Evolutionary conservation across 495 filamentous ascomycete species (phyloP).

Genomic region (Tuber brumale): DNA sequence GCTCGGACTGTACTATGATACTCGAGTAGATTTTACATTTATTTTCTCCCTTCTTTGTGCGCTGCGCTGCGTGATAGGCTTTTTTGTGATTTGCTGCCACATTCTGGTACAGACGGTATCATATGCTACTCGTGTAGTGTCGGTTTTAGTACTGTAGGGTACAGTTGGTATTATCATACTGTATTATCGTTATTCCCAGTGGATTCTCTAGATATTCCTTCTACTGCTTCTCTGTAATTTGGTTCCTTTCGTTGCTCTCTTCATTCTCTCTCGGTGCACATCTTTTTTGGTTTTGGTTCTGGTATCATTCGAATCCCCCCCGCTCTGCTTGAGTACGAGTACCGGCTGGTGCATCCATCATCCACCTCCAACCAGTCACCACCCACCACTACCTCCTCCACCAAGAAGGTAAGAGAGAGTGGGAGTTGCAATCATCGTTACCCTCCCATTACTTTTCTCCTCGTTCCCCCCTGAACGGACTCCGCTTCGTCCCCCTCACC

Average conservation of each 20-base stretch:
- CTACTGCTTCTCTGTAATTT: neutral
- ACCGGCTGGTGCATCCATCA: neutral
- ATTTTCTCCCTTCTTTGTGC: neutral
- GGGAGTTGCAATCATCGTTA: conserved; percentile 3
- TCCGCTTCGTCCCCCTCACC: conserved; percentile 16
- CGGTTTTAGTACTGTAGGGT: neutral
- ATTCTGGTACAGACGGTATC: neutral
- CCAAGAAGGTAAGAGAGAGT: neutral
- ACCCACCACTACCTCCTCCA: conserved; percentile 4
- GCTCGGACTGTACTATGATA: neutral
- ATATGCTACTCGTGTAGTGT: neutral
- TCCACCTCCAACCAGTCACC: conserved; percentile 4
- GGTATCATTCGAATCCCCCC: conserved; percentile 5
- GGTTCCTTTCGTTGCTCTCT: neutral
- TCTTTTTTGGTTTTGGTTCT: neutral
- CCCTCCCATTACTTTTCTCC: conserved; percentile 14
- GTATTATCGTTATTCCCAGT: neutral
- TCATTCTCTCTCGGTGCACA: neutral
- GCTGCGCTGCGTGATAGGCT: neutral
- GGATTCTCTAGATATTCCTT: neutral
- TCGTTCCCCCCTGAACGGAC: conserved; percentile 9
- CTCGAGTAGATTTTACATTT: neutral
- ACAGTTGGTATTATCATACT: neutral
- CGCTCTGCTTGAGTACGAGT: conserved; percentile 11
- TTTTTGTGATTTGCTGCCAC: neutral